Base-by-base conservation (phyloP, 106 monocot species). In the Allium fistulosum region DNA sequence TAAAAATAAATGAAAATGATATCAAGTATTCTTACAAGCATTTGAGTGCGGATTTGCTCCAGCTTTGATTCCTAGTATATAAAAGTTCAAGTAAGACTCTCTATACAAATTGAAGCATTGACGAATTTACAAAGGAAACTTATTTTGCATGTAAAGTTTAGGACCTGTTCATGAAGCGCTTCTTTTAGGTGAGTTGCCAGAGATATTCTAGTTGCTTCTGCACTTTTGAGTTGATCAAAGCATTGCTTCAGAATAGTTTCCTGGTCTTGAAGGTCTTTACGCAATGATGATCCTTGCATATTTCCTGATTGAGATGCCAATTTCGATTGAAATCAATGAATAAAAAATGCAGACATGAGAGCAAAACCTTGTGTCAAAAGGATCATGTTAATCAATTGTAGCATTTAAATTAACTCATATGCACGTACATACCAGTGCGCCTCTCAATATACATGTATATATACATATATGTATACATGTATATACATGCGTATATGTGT, bases 151-250 rank as follows among this genome's bases (percentile, higher is more conserved):
- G 46, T 53, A 22, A 74, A 58, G 70, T 48, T 12, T 16, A 15
- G 57, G 11, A 93, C 99, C 90, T 99, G 99, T 73, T 99, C 90
- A 59, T 74, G 62, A 51, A 93, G 72, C 48, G 90, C 99, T 73
- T 99, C 90, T 71, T 81, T 87, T 53, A 99, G 76, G 74, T 83
- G 79, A 68, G 67, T 50, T 69, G 90, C 59, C 58, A 99, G 71
- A 45, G 83, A 49, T 70, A 63, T 58, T 78, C 99, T 99, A 59
- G 67, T 64, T 63, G 81, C 68, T 81, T 85, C 80, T 66, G 85
- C 68, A 66, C 69, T 79, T 80, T 80, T 78, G 60, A 99, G 87
- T 76, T 93, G 90, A 56, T 90, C 74, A 80, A 90, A 74, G 62
- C 85, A 90, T 59, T 93, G 89, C 51, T 67, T 84, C 16, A 99